Evolutionary conservation across 768 basidiomycete species (phyloP).

Genomic region (Naganishia randhawae): DNA sequence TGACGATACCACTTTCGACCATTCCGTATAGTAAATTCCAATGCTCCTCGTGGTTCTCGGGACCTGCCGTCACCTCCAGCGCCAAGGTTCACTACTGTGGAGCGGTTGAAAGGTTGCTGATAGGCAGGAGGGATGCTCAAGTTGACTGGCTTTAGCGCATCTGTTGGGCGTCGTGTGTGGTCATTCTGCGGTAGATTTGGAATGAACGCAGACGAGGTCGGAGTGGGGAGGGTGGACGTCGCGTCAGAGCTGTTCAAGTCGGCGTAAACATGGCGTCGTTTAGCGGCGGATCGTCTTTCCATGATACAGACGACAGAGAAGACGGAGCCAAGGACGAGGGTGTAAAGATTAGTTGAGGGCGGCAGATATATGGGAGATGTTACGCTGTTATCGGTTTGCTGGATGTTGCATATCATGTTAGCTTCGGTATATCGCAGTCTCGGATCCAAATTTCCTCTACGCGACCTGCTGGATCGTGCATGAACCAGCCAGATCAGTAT

Average conservation of each 20-base stretch:
- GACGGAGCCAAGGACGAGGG: too few species aligned
- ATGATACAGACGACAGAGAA: neutral
- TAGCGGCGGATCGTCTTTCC: conserved; percentile 7
- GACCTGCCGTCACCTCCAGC: neutral
- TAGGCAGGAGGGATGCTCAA: conserved; percentile 7
- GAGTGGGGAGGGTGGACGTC: conserved; percentile 6
- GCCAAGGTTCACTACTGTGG: neutral
- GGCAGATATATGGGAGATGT: neutral
- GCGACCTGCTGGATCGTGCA: neutral
- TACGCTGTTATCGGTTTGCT: neutral
- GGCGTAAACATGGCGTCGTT: conserved; percentile 17
- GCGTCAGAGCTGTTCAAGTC: conserved; percentile 6
- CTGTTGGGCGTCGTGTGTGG: neutral
- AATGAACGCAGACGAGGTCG: neutral
- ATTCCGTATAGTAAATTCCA: neutral
- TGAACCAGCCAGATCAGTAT: neutral
- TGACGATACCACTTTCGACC: conserved; percentile 8
- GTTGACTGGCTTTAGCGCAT: neutral
- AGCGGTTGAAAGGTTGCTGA: conserved; percentile 10
- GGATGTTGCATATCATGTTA: neutral
- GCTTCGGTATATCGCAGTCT: neutral
- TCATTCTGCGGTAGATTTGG: conserved; percentile 3
- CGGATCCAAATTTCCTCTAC: conserved; percentile 10
- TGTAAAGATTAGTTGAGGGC: neutral
- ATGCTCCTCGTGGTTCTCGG: neutral